Base-by-base conservation (phyloP, 2,329 filamentous ascomycete species). In the Calonectria henricotiae region DNA sequence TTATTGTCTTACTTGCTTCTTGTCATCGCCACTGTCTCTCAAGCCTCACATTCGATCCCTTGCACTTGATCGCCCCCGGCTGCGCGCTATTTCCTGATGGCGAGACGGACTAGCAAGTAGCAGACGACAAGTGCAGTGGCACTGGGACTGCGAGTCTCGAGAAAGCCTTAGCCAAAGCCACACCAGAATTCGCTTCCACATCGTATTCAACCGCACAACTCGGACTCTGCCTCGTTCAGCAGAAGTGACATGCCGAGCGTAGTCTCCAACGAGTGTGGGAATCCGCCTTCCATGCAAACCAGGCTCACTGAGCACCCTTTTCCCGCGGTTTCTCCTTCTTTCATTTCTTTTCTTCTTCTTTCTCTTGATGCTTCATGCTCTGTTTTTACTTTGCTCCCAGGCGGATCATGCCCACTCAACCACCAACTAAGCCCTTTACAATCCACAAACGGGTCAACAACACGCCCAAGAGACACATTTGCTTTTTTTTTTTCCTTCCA, bases 401-500 rank as follows among this genome's bases (percentile, higher is more conserved):
- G 55, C 47, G 65, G 58, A 68, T 46, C 46, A 63, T 35, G 39
- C 39, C 62, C 51, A 66, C 32, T 44, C 15, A n/a, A n/a, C 44
- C 30, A 47, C 68, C 49, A 43, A 47, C 71, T 61, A 69, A 55
- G 51, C 71, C 65, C 13, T 64, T 69, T 69, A 32, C 65, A 68
- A 65, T 51, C 62, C 66, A 54, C 46, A 61, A 63, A 66, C 39
- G 44, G 69, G 41, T 60, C 66, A 64, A 66, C 54, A 61, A 69
- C 69, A 67, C 51, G 67, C 65, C 68, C 71, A 60, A 55, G 39
- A 37, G 64, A 64, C 62, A 64, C 61, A 49, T 68, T 68, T 71
- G 65, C 71, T 69, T 73, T 70, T 73, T 65, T 39, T 39, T 58
- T 30, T 70, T 73, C 62, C 39, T 39, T 58, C 7, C 32, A 58